phyloP scores from a whole-genome alignment of 148 eudicot genomes.

The Silene uniflora region DNA sequence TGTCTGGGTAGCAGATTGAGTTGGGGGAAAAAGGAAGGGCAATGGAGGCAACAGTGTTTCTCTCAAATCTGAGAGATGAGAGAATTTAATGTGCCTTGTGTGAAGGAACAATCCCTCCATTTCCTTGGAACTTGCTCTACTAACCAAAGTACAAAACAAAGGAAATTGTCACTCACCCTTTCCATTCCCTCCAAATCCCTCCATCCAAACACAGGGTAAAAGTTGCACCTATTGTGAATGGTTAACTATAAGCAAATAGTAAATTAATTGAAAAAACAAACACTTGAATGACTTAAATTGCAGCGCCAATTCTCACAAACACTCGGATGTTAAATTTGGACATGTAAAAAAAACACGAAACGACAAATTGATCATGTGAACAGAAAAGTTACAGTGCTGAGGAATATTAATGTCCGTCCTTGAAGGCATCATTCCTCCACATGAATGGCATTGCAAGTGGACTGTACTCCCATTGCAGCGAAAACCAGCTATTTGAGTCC shows the following conservation, averaged over 20 bases:
- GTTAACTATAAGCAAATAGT: background rate
- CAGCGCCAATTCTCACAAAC: background rate
- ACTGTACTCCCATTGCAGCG: constrained; percentile 56
- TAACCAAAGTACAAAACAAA: background rate
- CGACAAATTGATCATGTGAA: background rate
- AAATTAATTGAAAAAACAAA: background rate
- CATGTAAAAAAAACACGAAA: background rate
- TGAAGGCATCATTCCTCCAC: constrained; percentile 98
- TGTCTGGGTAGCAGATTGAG: background rate
- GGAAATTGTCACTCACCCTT: background rate
- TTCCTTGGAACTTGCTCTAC: background rate
- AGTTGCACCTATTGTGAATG: background rate
- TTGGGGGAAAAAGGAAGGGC: background rate
- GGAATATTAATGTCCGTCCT: constrained; percentile 51
- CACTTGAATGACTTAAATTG: background rate
- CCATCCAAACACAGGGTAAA: background rate
- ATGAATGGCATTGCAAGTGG: constrained; percentile 84
- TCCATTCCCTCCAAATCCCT: background rate
- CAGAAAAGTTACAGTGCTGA: constrained; percentile 60
- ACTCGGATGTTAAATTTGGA: background rate
- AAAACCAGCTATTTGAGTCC: constrained; percentile 52
- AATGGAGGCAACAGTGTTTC: background rate
- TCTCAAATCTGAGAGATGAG: background rate
- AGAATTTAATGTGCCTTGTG: background rate
- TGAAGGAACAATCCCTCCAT: background rate